Evolutionary conservation across 2,329 filamentous ascomycete genomes (phyloP), one percentile per base, ranked within the genome.

Genomic region (Myriosclerotinia curreyana): DNA sequence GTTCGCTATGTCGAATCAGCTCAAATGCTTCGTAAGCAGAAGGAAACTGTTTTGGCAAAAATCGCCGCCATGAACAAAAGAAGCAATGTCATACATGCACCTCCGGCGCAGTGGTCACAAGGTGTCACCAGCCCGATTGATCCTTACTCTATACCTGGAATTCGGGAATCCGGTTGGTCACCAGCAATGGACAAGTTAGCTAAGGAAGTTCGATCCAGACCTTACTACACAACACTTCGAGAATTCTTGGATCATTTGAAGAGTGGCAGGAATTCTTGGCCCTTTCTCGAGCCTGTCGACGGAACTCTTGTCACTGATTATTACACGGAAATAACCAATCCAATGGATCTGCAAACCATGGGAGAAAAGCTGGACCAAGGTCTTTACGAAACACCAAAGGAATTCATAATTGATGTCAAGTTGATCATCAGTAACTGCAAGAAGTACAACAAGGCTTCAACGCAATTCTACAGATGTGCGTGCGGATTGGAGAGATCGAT

Each of bases 391-490:
- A 59, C 55, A 36, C 55, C 55, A 3, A 48, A 59, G 22, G 42
- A 31, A 17, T 59, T 59, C 55, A 31, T 48, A 9, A 42, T 36
- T 2, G 55, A 59, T 59, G 55, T 59, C 55, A 38, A 59, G 15
- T 48, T 59, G 31, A 59, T 59, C 28, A 59, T 59, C 5, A 48
- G 22, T 17, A 59, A 59, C n/a, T 59, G 55, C 55, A 36, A n/a
- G 25, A 9, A 12, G n/a, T 59, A 48, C n/a, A 59, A 59, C 7
- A 3, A 25, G 12, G 31, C 28, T 25, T 9, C 11, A 15, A 25
- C 55, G 20, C 7, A 5, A 20, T 59, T 9, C 22, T 25, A 17
- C 12, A 36, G 3, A n/a, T 1, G 17, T 20, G 28, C n/a, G 14
- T 20, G 22, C 9, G 22, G 12, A n/a, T 31, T 59, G 7, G 55